Base-by-base conservation (phyloP, 495 filamentous ascomycete species). In the Friedmanniomyces simplex region DNA sequence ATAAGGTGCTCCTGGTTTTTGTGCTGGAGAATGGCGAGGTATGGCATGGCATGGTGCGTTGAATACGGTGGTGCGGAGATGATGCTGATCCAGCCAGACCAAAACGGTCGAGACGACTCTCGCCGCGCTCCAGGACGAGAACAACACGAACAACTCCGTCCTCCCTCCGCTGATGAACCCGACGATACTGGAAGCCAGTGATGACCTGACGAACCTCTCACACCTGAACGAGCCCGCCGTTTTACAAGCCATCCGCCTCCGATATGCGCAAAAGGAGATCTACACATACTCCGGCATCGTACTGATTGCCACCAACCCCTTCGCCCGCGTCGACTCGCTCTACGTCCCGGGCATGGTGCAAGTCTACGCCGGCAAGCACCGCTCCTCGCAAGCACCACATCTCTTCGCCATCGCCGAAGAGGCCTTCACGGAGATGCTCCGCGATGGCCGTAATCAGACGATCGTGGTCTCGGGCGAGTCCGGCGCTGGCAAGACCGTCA, bases 231-330 rank as follows among this genome's bases (percentile, higher is more conserved):
- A 99, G 70, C 93, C 93, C 65, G 93, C 93, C 72, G 93, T 99
- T 52, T 73, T 99, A 32, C 93, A 99, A 78, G 93, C 93, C 25
- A 99, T 99, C 68, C 90, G 88, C 67, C 82, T 99, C 65, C 89
- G 93, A 72, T 99, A 99, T 77, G 82, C 87, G 55, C 95, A 99
- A 69, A 97, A 97, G 68, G 93, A 99, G 67, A 99, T 99, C 66
- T 99, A 99, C 78, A 99, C 93, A 67, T 99, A 99, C 76, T 94
- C 88, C 71, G 93, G 93, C 65, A 99, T 99, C 68, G 93, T 99
- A 54, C 75, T 99, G 63, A 99, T 99, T 72, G 93, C 93, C 52
- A 96, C 93, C 46, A 99, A 99, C 74, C 93, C 93, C 10, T 99
- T 99, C 65, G 93, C 95, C 47, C 79, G 93, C 49, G 95, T 99